phyloP scores from a whole-genome alignment of 1,284 basidiomycete species.

The Prillingera fragicola region DNA sequence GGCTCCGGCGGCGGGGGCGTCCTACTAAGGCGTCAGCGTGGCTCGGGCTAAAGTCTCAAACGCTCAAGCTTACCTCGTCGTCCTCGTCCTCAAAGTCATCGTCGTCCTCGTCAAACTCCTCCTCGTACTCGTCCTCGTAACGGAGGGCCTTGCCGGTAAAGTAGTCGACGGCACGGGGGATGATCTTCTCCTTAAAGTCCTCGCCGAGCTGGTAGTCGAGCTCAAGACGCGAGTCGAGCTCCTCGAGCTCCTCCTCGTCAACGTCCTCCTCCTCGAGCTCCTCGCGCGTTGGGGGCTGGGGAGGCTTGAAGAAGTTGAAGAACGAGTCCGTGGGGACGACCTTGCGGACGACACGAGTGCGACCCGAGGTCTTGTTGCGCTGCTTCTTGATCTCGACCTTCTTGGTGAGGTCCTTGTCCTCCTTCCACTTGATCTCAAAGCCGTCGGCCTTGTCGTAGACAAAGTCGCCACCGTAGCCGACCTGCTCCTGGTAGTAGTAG shows the following conservation, averaged over 20 bases:
- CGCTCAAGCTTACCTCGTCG: conserved; percentile 24
- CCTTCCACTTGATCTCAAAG: conserved; percentile 91
- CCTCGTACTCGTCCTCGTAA: conserved; percentile 72
- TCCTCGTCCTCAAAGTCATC: conserved; percentile 52
- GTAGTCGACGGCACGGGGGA: conserved; percentile 89
- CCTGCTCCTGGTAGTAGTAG: conserved; percentile 82
- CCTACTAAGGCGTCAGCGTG: conserved; percentile 21
- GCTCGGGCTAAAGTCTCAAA: background rate
- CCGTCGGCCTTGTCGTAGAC: conserved; percentile 91
- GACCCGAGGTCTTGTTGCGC: conserved; percentile 94
- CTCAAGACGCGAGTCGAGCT: conserved; percentile 88
- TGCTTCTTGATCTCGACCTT: conserved; percentile 99
- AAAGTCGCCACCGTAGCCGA: conserved; percentile 90
- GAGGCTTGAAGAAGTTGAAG: conserved; percentile 96
- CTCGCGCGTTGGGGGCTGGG: conserved; percentile 66
- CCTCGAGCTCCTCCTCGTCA: conserved; percentile 79
- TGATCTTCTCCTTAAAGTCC: conserved; percentile 96
- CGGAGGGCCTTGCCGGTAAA: conserved; percentile 95
- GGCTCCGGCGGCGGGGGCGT: conserved; percentile 19
- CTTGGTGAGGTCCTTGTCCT: conserved; percentile 95
- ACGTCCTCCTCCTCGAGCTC: conserved; percentile 67
- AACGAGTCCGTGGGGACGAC: conserved; percentile 82
- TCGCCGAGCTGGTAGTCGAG: conserved; percentile 98
- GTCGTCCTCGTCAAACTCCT: conserved; percentile 60
- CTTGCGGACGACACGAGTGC: conserved; percentile 85